Conservation (phyloP, 1,139 yeast genomes). For the Nakaseomyces bracarensis region DNA sequence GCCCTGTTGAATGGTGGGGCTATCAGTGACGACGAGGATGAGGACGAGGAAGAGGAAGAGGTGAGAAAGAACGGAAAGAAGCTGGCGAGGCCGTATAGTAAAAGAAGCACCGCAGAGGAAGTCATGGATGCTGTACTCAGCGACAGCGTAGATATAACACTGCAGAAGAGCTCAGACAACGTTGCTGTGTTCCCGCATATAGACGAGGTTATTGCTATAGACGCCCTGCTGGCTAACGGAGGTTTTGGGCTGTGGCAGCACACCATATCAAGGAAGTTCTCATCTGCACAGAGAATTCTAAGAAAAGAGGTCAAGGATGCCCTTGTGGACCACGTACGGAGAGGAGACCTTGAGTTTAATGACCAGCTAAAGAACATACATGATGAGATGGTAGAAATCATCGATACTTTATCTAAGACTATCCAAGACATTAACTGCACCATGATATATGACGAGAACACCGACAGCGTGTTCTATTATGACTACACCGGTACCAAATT, state of each 20-base stretch:
- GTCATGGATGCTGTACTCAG: conserved; percentile 5
- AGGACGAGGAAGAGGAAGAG: conserved; percentile 2
- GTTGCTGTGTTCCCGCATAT: conserved; percentile 1
- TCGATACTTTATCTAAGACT: not conserved
- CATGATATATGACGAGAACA: conserved; percentile 3
- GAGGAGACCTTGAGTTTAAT: not conserved
- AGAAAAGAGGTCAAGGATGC: not conserved
- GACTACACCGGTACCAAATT: conserved; percentile 7
- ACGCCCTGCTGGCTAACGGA: not conserved
- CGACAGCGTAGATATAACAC: not conserved
- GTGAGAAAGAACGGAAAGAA: not conserved
- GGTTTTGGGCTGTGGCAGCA: conserved; percentile 1
- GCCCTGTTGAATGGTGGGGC: not conserved
- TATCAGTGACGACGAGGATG: not conserved
- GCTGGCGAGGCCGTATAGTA: not conserved
- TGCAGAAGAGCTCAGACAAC: not conserved
- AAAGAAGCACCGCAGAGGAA: not conserved
- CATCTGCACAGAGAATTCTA: not conserved
- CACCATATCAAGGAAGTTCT: conserved; percentile 1
- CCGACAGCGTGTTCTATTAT: conserved; percentile 7
- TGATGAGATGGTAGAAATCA: not conserved
- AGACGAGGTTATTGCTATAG: not conserved
- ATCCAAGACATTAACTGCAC: conserved; percentile 4
- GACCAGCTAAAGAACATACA: not conserved
- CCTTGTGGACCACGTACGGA: not conserved